Conservation (phyloP, 1,284 basidiomycete species). For the Marasmius sp. region DNA sequence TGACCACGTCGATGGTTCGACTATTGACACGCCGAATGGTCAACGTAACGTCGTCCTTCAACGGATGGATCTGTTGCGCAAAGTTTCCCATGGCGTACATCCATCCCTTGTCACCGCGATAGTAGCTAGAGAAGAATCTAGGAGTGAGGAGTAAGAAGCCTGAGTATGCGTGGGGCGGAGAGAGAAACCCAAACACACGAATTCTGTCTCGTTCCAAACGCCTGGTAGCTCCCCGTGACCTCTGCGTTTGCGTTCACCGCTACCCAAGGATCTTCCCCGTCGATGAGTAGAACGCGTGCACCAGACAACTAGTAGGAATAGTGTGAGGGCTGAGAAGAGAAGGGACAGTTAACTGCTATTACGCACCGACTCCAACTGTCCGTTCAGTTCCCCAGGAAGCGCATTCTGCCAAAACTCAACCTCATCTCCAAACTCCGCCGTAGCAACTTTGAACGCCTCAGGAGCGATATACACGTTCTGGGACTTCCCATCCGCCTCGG, state of each 20-base stretch:
- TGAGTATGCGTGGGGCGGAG: too few relatives aligned
- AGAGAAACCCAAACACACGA: conserved; percentile 27
- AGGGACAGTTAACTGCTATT: neutral
- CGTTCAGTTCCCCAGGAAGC: conserved; percentile 47
- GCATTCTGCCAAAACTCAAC: conserved; percentile 55
- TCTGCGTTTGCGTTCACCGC: conserved; percentile 54
- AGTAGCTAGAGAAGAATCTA: conserved; percentile 46
- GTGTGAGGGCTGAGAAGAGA: neutral
- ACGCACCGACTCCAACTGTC: conserved; percentile 45
- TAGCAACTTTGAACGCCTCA: conserved; percentile 54
- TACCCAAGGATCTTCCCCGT: conserved; percentile 51
- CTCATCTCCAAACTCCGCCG: conserved; percentile 52
- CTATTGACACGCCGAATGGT: conserved; percentile 46
- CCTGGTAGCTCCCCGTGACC: conserved; percentile 43
- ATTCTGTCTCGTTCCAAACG: conserved; percentile 53
- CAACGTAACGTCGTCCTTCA: conserved; percentile 50
- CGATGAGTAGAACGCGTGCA: conserved; percentile 52
- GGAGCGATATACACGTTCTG: conserved; percentile 57
- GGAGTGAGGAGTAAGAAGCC: too few relatives aligned
- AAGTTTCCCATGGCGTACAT: conserved; percentile 63
- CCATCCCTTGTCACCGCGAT: conserved; percentile 42
- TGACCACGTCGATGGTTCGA: conserved; percentile 41
- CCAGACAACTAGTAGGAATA: conserved; percentile 44
- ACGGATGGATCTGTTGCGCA: conserved; percentile 55
- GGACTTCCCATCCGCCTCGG: conserved; percentile 37